Percentiles rank a stretch among this genome's conserved stretches.
These are phyloP conservation scores for Wickerhamiella musiphila DNA, from an alignment of 805 yeast species.

Conservation along the genomic window DNA sequence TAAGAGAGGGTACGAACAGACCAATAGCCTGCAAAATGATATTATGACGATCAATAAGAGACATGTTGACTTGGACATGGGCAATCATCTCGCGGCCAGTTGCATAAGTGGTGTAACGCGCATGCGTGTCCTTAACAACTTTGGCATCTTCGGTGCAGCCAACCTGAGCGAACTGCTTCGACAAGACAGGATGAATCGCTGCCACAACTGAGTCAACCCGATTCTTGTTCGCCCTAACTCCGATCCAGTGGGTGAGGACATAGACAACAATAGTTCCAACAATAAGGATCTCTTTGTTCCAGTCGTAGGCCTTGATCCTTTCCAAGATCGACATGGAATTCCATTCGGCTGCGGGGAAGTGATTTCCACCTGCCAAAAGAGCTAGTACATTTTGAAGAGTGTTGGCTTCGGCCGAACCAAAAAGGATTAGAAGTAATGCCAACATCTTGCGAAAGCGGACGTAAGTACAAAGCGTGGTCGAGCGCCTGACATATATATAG, in stretches of 20 bases:
- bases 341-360: constrained; percentile 31
- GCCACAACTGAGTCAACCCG: constrained; percentile 37
- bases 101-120: constrained; percentile 54
- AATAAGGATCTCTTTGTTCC: constrained; percentile 57
- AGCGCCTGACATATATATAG: no score
- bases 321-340: constrained; percentile 37
- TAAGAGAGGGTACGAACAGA: constrained; percentile 35
- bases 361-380: constrained; percentile 6
- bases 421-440: neutral
- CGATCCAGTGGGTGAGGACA: constrained; percentile 35
- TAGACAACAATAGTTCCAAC: constrained; percentile 34
- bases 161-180: constrained; percentile 59
- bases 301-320: constrained; percentile 46
- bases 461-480: no score
- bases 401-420: constrained; percentile 2
- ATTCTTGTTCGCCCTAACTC: constrained; percentile 39
- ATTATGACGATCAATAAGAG: constrained; percentile 67
- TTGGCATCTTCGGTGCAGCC: constrained; percentile 28
- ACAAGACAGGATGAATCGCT: constrained; percentile 34
- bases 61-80: constrained; percentile 40
- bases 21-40: constrained; percentile 51
- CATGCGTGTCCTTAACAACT: constrained; percentile 44
- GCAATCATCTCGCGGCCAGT: constrained; percentile 74
- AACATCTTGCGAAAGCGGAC: no score
- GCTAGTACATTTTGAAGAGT: neutral